These are phyloP conservation scores for Coemansia sp. DNA, from an alignment of 192 early-diverging fungal genomes.

Conservation along the genomic window DNA sequence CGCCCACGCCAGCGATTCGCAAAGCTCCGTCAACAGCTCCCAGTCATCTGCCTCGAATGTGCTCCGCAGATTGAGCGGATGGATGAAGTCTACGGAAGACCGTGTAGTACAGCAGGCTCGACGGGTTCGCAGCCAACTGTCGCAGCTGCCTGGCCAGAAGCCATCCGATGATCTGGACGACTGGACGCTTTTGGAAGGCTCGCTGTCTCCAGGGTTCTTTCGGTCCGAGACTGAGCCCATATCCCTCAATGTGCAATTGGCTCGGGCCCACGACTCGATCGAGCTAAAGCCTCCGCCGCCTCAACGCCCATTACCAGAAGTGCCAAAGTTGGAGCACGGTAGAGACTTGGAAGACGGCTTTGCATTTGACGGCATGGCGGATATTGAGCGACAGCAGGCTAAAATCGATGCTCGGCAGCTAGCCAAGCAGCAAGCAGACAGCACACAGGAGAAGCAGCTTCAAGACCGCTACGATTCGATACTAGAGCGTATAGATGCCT, in stretches of 20 bases:
- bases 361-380: conserved; percentile 44
- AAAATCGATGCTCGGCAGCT: conserved; percentile 25
- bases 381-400: conserved; percentile 48
- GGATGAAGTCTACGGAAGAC: conserved; percentile 28
- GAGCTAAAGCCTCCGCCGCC: conserved; percentile 2
- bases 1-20: background rate
- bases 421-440: conserved; percentile 7
- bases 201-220: conserved; percentile 7
- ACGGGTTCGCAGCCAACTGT: conserved; percentile 11
- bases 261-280: background rate
- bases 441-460: conserved; percentile 4
- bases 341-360: conserved; percentile 28
- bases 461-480: conserved; percentile 28
- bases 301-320: conserved; percentile 5
- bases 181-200: conserved; percentile 45
- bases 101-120: conserved; percentile 19
- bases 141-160: background rate
- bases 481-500: conserved; percentile 29
- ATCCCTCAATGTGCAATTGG: conserved; percentile 4
- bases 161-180: conserved; percentile 18
- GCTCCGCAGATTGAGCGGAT: conserved; percentile 43
- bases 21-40: conserved; percentile 1
- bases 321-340: conserved; percentile 1
- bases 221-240: background rate
- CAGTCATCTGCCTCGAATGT: conserved; percentile 19